These are phyloP conservation scores for Cryoendolithus antarcticus DNA, from an alignment of 2,329 filamentous ascomycete genomes.

Conservation along the genomic window DNA sequence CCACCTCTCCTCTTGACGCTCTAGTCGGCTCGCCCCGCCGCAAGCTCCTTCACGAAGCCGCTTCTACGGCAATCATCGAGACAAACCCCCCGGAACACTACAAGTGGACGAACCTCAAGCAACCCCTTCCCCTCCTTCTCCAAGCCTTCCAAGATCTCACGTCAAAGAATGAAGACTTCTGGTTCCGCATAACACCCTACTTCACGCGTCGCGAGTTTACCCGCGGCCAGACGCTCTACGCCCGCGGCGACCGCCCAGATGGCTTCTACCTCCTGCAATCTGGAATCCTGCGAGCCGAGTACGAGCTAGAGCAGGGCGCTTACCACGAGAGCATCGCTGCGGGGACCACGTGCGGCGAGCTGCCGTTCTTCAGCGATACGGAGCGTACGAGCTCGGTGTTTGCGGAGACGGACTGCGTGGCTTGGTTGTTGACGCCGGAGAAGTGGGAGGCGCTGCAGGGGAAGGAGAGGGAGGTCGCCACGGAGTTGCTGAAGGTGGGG, in stretches of 20 bases:
- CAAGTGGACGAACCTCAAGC: constrained; percentile 76
- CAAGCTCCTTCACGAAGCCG: constrained; percentile 64
- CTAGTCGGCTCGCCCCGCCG: constrained; percentile 63
- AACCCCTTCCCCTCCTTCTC: constrained; percentile 80
- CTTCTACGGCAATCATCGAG: constrained; percentile 60
- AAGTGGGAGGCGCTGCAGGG: constrained; percentile 62
- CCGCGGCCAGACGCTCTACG: constrained; percentile 63
- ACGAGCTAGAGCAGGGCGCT: constrained; percentile 76
- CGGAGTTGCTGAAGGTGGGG: constrained; percentile 74
- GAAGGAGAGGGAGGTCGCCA: constrained; percentile 62
- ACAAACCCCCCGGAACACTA: constrained; percentile 35
- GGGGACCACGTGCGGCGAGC: constrained; percentile 86
- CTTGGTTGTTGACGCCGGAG: constrained; percentile 65
- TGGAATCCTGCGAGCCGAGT: constrained; percentile 81
- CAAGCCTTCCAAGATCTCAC: constrained; percentile 88
- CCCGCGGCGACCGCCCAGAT: constrained; percentile 58
- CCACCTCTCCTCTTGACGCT: constrained; percentile 13
- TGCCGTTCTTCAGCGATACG: constrained; percentile 93
- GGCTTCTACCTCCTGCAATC: constrained; percentile 86
- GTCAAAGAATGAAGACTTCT: constrained; percentile 83
- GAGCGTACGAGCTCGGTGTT: constrained; percentile 76
- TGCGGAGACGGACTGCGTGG: constrained; percentile 68
- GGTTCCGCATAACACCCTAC: constrained; percentile 68
- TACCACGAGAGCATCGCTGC: constrained; percentile 88
- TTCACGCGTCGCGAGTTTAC: constrained; percentile 58